A percentile compares a stretch with the other conserved stretches of the same genome.
These are phyloP conservation scores for Aurinia saxatilis DNA, from an alignment of 345 rosid genomes.

Conservation along the genomic window DNA sequence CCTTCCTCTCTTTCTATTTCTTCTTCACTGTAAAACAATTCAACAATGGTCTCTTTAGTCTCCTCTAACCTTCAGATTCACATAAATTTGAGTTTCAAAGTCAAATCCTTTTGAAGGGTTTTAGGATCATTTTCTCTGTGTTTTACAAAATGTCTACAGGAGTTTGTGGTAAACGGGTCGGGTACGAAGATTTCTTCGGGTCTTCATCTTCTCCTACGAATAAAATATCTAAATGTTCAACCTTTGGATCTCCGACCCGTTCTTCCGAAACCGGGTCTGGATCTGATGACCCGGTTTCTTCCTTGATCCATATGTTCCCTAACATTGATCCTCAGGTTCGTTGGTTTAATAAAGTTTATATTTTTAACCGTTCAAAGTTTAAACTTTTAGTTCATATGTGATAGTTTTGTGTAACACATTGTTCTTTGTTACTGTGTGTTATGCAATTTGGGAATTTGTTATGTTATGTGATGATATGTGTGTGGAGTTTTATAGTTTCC, in stretches of 20 bases:
- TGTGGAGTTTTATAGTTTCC: too few relatives aligned
- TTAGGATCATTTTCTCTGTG: background rate
- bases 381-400: background rate
- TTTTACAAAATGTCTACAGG: conserved; percentile 40
- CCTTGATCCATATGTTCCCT: conserved; percentile 41
- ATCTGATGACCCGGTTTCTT: conserved; percentile 34
- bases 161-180: conserved; percentile 51
- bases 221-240: conserved; percentile 43
- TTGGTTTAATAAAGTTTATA: background rate
- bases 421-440: background rate
- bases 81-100: background rate
- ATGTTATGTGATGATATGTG: too few relatives aligned
- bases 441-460: background rate
- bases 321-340: conserved; percentile 51
- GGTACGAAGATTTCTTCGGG: conserved; percentile 40
- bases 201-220: conserved; percentile 38
- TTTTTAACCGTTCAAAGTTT: background rate
- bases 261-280: conserved; percentile 34
- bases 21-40: too few relatives aligned
- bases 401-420: background rate
- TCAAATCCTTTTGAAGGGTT: conserved; percentile 20
- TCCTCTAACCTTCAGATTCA: background rate
- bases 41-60: too few relatives aligned
- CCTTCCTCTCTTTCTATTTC: too few relatives aligned
- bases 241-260: too few relatives aligned